Percentiles rank a stretch among this genome's conserved stretches.
These are phyloP conservation scores for Backusella circina DNA, from an alignment of 192 early-diverging fungal species.

Conservation along the genomic window DNA sequence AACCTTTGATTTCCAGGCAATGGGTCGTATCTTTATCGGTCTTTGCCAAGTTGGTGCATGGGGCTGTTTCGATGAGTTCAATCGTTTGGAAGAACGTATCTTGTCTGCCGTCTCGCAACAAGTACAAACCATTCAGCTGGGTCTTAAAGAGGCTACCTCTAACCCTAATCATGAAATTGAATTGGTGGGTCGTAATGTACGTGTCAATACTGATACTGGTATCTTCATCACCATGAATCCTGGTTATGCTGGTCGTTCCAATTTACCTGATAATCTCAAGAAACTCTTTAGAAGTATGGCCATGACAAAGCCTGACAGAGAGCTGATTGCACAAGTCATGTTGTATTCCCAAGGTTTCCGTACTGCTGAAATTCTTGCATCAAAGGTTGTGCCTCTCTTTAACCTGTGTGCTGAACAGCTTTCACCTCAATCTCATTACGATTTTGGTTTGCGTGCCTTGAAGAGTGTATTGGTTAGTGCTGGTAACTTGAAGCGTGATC, in stretches of 20 bases:
- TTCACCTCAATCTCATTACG: constrained; percentile 95
- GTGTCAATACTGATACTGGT: constrained; percentile 87
- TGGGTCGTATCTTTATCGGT: constrained; percentile 99
- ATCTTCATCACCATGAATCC: constrained; percentile 99
- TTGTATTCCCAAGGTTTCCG: constrained; percentile 99
- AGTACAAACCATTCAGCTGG: constrained; percentile 98
- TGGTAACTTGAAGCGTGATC: constrained; percentile 96
- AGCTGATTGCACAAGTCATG: constrained; percentile 99
- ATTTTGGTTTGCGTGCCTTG: constrained; percentile 97
- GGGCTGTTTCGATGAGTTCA: constrained; percentile 99
- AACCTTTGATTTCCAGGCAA: constrained; percentile 99
- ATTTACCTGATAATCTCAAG: constrained; percentile 98
- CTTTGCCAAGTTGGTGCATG: constrained; percentile 98
- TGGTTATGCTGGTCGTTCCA: constrained; percentile 97
- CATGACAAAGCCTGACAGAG: constrained; percentile 98
- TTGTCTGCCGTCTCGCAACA: constrained; percentile 99
- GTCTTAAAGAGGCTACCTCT: constrained; percentile 59
- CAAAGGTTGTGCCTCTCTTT: constrained; percentile 97
- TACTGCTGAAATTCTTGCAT: constrained; percentile 87
- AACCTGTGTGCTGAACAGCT: constrained; percentile 93
- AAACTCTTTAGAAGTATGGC: constrained; percentile 98
- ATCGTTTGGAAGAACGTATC: constrained; percentile 97
- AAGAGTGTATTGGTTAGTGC: constrained; percentile 99
- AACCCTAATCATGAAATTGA: constrained; percentile 85
- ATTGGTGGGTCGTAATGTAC: constrained; percentile 84